Percentiles rank a stretch among this genome's conserved stretches.
phyloP scores from a whole-genome alignment of 768 basidiomycete genomes.

The Lentinula edodes region DNA sequence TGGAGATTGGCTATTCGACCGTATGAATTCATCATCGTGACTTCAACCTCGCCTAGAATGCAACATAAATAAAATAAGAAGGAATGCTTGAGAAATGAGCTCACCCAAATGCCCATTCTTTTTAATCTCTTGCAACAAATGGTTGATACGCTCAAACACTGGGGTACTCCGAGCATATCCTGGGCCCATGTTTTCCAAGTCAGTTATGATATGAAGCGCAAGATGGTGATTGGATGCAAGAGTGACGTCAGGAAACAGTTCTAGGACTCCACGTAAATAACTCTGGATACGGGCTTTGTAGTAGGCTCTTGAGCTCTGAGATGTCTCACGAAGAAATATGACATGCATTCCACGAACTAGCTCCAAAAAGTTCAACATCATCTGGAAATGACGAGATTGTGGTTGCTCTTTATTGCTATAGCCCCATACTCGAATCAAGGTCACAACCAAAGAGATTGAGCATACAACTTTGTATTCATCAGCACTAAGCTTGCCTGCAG shows the following conservation, averaged over 20 bases:
- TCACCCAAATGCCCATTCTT: conserved; percentile 19
- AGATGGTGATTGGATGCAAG: conserved; percentile 19
- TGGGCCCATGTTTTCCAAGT: conserved; percentile 18
- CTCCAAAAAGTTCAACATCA: conserved; percentile 24
- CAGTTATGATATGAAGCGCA: conserved; percentile 16
- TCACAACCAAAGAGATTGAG: conserved; percentile 26
- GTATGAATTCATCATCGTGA: conserved; percentile 10
- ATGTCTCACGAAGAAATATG: conserved; percentile 15
- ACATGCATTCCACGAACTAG: conserved; percentile 19
- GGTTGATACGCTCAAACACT: conserved; percentile 25
- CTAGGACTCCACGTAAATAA: conserved; percentile 13
- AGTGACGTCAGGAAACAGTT: conserved; percentile 13
- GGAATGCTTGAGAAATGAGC: not conserved
- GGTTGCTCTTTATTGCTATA: not conserved
- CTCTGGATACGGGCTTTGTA: conserved; percentile 15
- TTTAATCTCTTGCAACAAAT: conserved; percentile 16
- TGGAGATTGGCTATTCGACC: no score
- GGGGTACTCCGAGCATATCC: conserved; percentile 20
- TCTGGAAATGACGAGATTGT: conserved; percentile 10
- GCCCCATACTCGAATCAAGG: conserved; percentile 29
- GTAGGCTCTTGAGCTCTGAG: conserved; percentile 12
- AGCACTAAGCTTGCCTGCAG: conserved; percentile 25
- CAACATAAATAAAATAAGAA: not conserved
- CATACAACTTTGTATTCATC: conserved; percentile 28
- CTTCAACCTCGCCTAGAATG: conserved; percentile 14